phyloP scores from a whole-genome alignment of 1,284 basidiomycete species.

The Ceraceosorus bombacis region DNA sequence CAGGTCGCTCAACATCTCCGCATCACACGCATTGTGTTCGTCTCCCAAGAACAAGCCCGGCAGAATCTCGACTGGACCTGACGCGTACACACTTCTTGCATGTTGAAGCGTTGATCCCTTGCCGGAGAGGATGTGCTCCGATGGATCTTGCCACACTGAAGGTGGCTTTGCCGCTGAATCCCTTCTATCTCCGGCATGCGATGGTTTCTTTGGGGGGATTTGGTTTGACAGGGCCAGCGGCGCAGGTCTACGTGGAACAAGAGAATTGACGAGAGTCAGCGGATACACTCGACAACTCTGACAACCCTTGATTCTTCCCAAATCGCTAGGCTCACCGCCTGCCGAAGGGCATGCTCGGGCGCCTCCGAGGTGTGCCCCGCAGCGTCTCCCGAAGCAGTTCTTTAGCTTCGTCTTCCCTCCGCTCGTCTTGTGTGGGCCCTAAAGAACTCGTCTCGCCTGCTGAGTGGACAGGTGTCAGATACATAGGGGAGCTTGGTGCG shows the following conservation, averaged over 20 bases:
- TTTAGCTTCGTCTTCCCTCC: too few species aligned
- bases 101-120: constrained; percentile 41
- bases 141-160: constrained; percentile 35
- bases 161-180: constrained; percentile 11
- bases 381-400: constrained; percentile 28
- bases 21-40: constrained; percentile 82
- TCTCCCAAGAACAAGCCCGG: constrained; percentile 87
- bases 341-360: constrained; percentile 37
- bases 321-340: background rate
- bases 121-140: constrained; percentile 40
- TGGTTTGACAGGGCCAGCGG: background rate
- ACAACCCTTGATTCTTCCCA: background rate
- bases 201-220: background rate
- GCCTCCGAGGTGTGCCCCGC: constrained; percentile 33
- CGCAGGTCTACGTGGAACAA: background rate
- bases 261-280: background rate
- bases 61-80: constrained; percentile 80
- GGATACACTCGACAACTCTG: background rate
- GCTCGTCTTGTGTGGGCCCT: too few species aligned
- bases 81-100: constrained; percentile 56
- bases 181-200: background rate
- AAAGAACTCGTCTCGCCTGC: too few species aligned
- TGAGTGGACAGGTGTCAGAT: too few species aligned
- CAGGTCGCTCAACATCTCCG: constrained; percentile 61
- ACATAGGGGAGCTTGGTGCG: too few species aligned